Evolutionary conservation across 192 early-diverging fungal species (phyloP).

Genomic region (Rhizoclosmatium sp.): DNA sequence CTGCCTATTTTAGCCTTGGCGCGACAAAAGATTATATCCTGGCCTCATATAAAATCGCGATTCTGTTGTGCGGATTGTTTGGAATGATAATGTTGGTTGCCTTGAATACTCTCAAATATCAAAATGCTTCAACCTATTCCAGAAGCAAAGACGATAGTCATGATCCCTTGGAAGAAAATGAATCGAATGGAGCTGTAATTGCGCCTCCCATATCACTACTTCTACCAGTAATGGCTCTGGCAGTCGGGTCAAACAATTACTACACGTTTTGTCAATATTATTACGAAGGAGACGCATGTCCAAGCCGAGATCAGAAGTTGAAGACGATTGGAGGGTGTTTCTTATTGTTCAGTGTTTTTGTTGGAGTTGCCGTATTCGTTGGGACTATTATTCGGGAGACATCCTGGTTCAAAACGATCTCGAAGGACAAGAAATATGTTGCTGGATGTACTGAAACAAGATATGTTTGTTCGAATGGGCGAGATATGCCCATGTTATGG

Average conservation of each 20-base stretch:
- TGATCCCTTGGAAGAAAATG: too few species aligned
- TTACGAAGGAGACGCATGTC: neutral
- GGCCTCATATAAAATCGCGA: neutral
- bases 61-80: neutral
- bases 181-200: neutral
- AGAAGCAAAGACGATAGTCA: neutral
- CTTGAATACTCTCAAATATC: neutral
- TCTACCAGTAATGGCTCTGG: neutral
- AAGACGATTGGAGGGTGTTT: neutral
- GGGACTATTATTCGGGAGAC: neutral
- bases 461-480: neutral
- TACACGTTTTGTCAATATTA: constrained; percentile 8
- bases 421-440: neutral
- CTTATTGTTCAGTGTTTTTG: neutral
- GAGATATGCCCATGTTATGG: neutral
- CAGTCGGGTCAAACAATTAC: constrained; percentile 1
- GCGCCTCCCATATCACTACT: neutral
- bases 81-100: neutral
- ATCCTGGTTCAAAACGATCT: neutral
- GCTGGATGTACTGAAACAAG: neutral
- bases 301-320: neutral
- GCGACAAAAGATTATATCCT: constrained; percentile 1
- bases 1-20: neutral
- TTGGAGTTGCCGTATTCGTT: neutral
- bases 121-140: too few species aligned